Conservation (phyloP, 1,139 yeast species). For the Chernovozyma sophiae-reginae region DNA sequence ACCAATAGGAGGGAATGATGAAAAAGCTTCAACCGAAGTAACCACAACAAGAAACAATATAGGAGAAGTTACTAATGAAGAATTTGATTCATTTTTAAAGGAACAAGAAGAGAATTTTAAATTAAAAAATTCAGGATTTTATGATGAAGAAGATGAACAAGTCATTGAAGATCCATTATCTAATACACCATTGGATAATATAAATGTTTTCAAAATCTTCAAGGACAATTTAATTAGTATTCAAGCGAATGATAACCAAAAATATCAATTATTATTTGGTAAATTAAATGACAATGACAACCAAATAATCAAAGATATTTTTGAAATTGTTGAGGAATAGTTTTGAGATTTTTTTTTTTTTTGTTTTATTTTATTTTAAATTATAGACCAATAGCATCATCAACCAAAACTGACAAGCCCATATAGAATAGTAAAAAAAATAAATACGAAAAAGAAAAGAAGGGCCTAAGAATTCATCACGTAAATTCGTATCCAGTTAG, state of each 20-base stretch:
- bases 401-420: too few relatives aligned
- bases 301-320: conserved; percentile 7
- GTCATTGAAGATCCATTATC: conserved; percentile 78
- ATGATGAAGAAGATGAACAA: conserved; percentile 49
- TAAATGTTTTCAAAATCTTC: conserved; percentile 51
- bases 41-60: conserved; percentile 28
- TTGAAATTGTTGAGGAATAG: conserved; percentile 6
- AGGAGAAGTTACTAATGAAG: conserved; percentile 31
- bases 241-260: conserved; percentile 9
- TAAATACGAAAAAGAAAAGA: too few relatives aligned
- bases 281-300: conserved; percentile 9
- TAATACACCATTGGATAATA: conserved; percentile 69
- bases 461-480: too few relatives aligned
- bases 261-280: conserved; percentile 12
- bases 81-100: conserved; percentile 15
- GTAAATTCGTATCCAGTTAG: too few relatives aligned
- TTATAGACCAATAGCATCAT: background rate
- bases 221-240: conserved; percentile 8
- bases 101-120: conserved; percentile 38
- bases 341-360: too few relatives aligned
- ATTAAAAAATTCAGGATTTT: conserved; percentile 33
- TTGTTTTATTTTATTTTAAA: too few relatives aligned
- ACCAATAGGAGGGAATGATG: too few relatives aligned
- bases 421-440: conserved; percentile 5
- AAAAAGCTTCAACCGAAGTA: conserved; percentile 8